Percentiles rank a stretch among this genome's conserved stretches.
Conservation (phyloP, 2,329 filamentous ascomycete species). For the Paraphoma chrysanthemicola region DNA sequence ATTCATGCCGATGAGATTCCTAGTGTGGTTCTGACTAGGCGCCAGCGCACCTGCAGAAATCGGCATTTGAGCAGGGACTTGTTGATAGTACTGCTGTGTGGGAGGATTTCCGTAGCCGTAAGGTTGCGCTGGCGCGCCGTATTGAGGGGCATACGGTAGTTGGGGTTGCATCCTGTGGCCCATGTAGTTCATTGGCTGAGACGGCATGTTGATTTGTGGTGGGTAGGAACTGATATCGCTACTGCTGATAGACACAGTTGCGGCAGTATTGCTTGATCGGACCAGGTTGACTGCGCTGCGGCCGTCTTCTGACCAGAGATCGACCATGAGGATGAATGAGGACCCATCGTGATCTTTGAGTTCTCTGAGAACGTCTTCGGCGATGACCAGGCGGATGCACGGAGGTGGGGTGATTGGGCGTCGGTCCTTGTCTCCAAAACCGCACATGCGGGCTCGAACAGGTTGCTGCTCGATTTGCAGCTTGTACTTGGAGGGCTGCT, state of each 20-base stretch:
- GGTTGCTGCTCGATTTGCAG: slow-evolving; percentile 90
- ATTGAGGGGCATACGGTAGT: slow-evolving; percentile 4
- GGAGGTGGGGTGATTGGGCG: slow-evolving; percentile 95
- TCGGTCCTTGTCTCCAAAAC: slow-evolving; percentile 98
- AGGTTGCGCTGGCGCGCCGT: slow-evolving; percentile 1
- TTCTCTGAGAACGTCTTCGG: slow-evolving; percentile 79
- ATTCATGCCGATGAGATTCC: slow-evolving; percentile 92
- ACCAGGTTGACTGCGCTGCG: slow-evolving; percentile 72
- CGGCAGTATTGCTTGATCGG: slow-evolving; percentile 68
- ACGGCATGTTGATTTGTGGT: slow-evolving; percentile 51
- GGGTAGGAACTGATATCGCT: slow-evolving; percentile 81
- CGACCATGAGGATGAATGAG: slow-evolving; percentile 73
- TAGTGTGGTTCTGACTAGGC: slow-evolving; percentile 73
- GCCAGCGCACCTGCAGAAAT: slow-evolving; percentile 8
- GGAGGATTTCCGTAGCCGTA: slow-evolving; percentile 11
- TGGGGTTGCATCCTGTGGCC: slow-evolving; percentile 4
- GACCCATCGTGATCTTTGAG: slow-evolving; percentile 73
- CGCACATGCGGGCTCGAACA: slow-evolving; percentile 93
- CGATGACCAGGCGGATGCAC: slow-evolving; percentile 83
- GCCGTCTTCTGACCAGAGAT: slow-evolving; percentile 70
- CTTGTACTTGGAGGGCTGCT: slow-evolving; percentile 53
- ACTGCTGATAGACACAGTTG: slow-evolving; percentile 75
- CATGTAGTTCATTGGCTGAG: slow-evolving; percentile 12
- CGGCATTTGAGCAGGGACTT: not conserved
- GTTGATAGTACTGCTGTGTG: not conserved